Evolutionary conservation across 1,139 yeast genomes (phyloP).

Genomic region (Saccharomyces pastorianus): DNA sequence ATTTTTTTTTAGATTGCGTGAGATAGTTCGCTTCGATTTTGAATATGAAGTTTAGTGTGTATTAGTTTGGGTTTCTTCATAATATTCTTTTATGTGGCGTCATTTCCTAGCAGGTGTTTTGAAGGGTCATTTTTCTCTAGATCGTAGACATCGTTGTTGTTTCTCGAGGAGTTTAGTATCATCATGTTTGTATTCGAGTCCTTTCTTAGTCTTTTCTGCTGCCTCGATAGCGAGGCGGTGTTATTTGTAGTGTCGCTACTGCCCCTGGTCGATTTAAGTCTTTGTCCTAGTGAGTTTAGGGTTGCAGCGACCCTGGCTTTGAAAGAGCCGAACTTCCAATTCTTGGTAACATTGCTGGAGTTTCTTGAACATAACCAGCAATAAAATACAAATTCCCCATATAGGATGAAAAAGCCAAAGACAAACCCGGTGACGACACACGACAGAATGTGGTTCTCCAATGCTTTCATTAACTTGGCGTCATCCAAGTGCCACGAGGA

Average conservation of each 20-base stretch:
- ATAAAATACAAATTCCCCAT: constrained; percentile 56
- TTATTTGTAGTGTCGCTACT: background rate
- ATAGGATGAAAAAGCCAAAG: constrained; percentile 49
- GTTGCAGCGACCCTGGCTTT: background rate
- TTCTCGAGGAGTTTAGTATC: constrained; percentile 1
- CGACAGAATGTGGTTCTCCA: constrained; percentile 62
- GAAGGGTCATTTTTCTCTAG: constrained; percentile 11
- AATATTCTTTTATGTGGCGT: background rate
- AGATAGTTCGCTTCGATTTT: background rate
- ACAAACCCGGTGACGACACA: constrained; percentile 63
- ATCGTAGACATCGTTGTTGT: constrained; percentile 5
- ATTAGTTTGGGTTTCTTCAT: background rate
- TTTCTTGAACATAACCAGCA: constrained; percentile 30
- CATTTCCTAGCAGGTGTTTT: background rate
- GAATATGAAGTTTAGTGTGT: background rate
- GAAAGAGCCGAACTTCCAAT: background rate
- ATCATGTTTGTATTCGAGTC: constrained; percentile 16
- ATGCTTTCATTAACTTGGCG: constrained; percentile 62
- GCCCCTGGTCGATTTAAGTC: background rate
- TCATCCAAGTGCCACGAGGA: constrained; percentile 88
- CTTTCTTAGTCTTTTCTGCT: constrained; percentile 17
- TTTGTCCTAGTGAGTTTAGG: background rate
- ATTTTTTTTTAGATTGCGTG: no score
- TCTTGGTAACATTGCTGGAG: background rate
- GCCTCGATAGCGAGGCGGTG: constrained; percentile 3